Evolutionary conservation across 768 basidiomycete genomes (phyloP).

Genomic region (Tulasnella sp.): DNA sequence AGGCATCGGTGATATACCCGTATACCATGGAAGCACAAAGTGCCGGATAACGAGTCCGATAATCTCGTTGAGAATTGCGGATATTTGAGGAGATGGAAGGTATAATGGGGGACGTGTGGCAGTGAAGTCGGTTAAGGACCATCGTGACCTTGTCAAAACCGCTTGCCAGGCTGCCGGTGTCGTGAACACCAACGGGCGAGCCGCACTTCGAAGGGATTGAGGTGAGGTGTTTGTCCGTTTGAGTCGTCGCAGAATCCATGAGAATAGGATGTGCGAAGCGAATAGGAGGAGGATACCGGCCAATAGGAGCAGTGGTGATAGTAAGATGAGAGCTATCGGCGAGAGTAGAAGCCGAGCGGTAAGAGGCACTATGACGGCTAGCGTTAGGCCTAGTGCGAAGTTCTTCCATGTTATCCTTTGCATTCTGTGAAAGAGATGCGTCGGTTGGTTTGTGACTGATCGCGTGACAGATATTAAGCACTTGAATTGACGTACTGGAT

Average conservation of each 20-base stretch:
- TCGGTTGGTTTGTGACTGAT: too few species aligned
- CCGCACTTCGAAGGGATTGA: constrained; percentile 31
- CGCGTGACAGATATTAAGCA: too few species aligned
- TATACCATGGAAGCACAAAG: constrained; percentile 87
- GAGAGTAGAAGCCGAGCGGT: constrained; percentile 22
- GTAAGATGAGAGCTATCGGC: constrained; percentile 21
- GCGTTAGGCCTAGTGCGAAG: background rate
- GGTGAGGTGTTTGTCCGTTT: constrained; percentile 5
- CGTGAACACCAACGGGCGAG: constrained; percentile 72
- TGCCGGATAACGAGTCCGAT: constrained; percentile 72
- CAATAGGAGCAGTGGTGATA: constrained; percentile 19
- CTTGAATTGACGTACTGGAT: too few species aligned
- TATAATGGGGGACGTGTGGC: constrained; percentile 56
- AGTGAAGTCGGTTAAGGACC: constrained; percentile 58
- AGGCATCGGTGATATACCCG: constrained; percentile 69
- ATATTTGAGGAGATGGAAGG: constrained; percentile 53
- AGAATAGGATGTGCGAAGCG: constrained; percentile 20
- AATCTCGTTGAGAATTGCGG: constrained; percentile 65
- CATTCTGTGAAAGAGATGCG: background rate
- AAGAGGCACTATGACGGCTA: constrained; percentile 20
- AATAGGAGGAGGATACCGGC: constrained; percentile 16
- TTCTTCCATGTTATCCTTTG: background rate
- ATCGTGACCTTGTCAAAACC: constrained; percentile 76
- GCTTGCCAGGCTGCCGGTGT: constrained; percentile 94
- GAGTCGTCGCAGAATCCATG: constrained; percentile 19